Evolutionary conservation across 1,284 basidiomycete species (phyloP).

Genomic region (Naganishia liquefaciens): DNA sequence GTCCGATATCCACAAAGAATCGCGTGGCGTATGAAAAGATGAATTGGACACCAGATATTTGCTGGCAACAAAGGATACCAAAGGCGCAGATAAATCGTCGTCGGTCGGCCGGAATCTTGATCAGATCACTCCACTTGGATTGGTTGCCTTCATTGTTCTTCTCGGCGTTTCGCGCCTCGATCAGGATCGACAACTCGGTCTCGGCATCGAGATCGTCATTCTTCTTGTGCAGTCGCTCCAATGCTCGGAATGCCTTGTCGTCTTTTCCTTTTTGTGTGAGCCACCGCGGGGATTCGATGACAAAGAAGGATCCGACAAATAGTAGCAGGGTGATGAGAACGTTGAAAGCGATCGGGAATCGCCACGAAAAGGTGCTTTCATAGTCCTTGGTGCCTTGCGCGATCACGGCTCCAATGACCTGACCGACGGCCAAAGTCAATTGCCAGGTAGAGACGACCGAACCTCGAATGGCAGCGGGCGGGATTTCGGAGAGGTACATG

Average conservation of each 20-base stretch:
- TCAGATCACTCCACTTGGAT: conserved; percentile 51
- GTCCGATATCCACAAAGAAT: conserved; percentile 49
- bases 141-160: conserved; percentile 45
- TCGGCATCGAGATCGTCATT: conserved; percentile 49
- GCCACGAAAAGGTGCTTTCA: conserved; percentile 43
- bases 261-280: conserved; percentile 52
- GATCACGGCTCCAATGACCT: conserved; percentile 58
- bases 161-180: conserved; percentile 54
- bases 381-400: conserved; percentile 55
- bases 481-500: conserved; percentile 56
- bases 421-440: conserved; percentile 56
- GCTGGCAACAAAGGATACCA: conserved; percentile 54
- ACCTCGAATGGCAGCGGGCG: conserved; percentile 55
- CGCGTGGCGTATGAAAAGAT: conserved; percentile 54
- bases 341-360: conserved; percentile 56
- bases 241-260: conserved; percentile 51
- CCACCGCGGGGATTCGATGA: conserved; percentile 55
- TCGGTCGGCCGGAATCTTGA: conserved; percentile 50
- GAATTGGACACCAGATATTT: conserved; percentile 51
- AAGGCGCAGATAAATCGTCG: conserved; percentile 53
- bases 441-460: conserved; percentile 61
- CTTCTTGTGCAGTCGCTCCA: conserved; percentile 52
- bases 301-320: conserved; percentile 46
- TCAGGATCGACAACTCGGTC: conserved; percentile 50
- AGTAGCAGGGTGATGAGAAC: conserved; percentile 52